Evolutionary conservation across 2,329 filamentous ascomycete genomes (phyloP).

Genomic region (Sporothrix euskadiensis): DNA sequence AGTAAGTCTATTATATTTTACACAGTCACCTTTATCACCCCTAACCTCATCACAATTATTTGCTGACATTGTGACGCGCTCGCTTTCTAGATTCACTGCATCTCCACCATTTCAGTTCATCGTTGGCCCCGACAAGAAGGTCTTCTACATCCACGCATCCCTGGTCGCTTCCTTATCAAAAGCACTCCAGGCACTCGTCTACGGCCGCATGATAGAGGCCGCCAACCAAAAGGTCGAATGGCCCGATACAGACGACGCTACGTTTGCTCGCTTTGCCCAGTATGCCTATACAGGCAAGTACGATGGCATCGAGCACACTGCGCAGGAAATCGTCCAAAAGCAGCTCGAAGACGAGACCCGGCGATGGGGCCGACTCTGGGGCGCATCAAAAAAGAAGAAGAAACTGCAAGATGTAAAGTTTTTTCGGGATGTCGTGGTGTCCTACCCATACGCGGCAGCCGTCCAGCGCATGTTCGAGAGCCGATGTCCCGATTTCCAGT

Average conservation of each 20-base stretch:
- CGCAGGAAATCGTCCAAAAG: neutral
- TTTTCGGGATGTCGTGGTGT: neutral
- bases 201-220: neutral
- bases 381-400: neutral
- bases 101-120: neutral
- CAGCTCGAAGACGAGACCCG: neutral
- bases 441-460: neutral
- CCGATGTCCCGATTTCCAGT: neutral
- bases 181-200: neutral
- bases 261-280: neutral
- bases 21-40: neutral
- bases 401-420: neutral
- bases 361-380: neutral
- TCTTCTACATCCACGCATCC: neutral
- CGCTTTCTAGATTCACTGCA: neutral
- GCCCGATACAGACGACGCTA: neutral
- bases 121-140: neutral
- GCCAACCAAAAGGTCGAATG: neutral
- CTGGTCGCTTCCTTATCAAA: neutral
- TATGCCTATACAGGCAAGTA: neutral
- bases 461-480: neutral
- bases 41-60: neutral
- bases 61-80: neutral
- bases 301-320: neutral
- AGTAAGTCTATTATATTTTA: too few relatives aligned